Base-by-base conservation (phyloP, 257 asterid species). In the Solanum dulcamara region DNA sequence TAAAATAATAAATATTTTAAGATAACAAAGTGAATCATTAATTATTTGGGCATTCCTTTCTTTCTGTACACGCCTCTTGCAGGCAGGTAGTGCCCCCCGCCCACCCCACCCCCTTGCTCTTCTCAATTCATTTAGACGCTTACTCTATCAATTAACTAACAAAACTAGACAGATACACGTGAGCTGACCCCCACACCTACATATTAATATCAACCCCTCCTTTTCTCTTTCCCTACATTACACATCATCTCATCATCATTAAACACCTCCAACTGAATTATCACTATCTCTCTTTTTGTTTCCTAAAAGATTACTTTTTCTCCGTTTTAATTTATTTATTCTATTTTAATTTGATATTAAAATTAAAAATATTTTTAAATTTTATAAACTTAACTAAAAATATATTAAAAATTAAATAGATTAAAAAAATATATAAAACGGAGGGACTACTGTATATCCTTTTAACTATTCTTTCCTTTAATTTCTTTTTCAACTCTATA, bases 121-220 rank as follows among this genome's bases (percentile, higher is more conserved):
- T 3, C 22, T 64, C 50, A 24, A 30, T 80, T 14, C 7, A 17
- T 84, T 67, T 85, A 85, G 59, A 55, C 59, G 57, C 72, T 81
- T 88, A 38, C 18, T 40, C 24, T 70, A 35, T 83, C 35, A 44
- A 35, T 75, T 46, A 72, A 38, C 44, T 64, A 59, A 42, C 12
- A 68, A 38, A 60, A 82, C 75, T 35, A 46, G 89, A 86, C 91
- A 91, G 14, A 87, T 86, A 89, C 90, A 88, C 88, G 93, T 91
- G 91, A 88, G 62, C 88, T 85, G 83, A 85, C 85, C 80, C 80
- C 68, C n/a, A 84, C n/a, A 84, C 88, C 75, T 53, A 81, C 28
- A 77, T 48, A 77, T 64, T 42, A 77, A 48, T n/a, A n/a, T n/a
- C n/a, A n/a, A n/a, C n/a, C n/a, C 62, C 42, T 17, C 30, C 4